These are phyloP conservation scores for Podila minutissima DNA, from an alignment of 192 early-diverging fungal genomes.

Conservation along the genomic window DNA sequence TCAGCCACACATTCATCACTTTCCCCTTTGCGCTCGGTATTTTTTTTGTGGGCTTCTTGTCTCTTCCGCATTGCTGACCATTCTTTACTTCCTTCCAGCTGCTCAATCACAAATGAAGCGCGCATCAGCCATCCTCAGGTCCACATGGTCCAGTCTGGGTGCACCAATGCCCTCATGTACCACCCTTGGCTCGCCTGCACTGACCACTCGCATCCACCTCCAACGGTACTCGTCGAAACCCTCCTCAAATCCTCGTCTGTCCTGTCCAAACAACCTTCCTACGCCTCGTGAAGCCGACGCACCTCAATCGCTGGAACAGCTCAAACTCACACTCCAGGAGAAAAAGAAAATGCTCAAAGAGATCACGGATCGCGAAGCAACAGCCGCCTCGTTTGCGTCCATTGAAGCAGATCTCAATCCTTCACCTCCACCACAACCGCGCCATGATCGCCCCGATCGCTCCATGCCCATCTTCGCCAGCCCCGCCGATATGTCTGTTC, in stretches of 20 bases:
- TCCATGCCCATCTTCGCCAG: slow-evolving; percentile 32
- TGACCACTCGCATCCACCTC: neutral
- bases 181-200: neutral
- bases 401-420: neutral
- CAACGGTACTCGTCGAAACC: slow-evolving; percentile 6
- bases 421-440: neutral
- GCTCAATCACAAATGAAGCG: neutral
- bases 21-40: no score
- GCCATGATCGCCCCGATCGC: slow-evolving; percentile 8
- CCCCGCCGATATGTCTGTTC: slow-evolving; percentile 45
- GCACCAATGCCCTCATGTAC: neutral
- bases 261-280: no score
- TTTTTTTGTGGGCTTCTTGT: neutral
- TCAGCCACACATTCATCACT: slow-evolving; percentile 2
- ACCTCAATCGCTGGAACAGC: slow-evolving; percentile 20
- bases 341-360: slow-evolving; percentile 27
- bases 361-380: slow-evolving; percentile 17
- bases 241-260: neutral
- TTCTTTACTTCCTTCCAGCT: neutral
- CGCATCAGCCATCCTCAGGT: neutral
- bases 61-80: neutral
- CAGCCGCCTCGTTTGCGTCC: neutral
- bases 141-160: slow-evolving; percentile 1
- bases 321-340: slow-evolving; percentile 15
- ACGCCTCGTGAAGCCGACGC: neutral